Base-by-base conservation (phyloP, 2,329 filamentous ascomycete genomes). In the Westerdykella ornata region DNA sequence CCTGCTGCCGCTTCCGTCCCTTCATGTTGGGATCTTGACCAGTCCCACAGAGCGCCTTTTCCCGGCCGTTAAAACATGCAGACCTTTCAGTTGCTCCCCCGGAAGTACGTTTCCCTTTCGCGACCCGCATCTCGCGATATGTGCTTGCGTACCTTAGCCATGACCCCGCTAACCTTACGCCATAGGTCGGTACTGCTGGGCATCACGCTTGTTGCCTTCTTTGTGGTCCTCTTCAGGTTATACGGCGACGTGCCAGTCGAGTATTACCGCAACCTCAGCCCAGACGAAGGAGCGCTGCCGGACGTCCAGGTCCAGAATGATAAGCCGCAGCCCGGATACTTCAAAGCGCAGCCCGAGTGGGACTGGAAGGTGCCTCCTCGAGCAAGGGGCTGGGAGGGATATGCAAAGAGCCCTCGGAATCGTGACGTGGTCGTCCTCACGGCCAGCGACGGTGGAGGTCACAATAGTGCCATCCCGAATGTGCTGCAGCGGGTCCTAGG, bases 401-500 rank as follows among this genome's bases (percentile, higher is more conserved):
- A 52, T 48, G 53, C 47, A 46, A 60, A 48, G 44, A 56, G 40
- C 5, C 65, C 65, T 1, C 49, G 54, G 8, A 63, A 63, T 13
- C 48, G 56, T 8, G 59, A 68, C 31, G 52, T 68, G 13, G 50
- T 68, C 13, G 48, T 69, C n/a, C 49, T 69, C 41, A 67, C 65
- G 17, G 66, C 66, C 9, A 63, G 63, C 36, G 66, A 69, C 39
- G 66, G 66, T 20, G 61, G 61, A 40, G 66, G 66, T 28, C 66
- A 69, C 54, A 68, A 69, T 43, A 64, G 63, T 42, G 63, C 58
- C 5, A 68, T 68, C 37, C 53, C 58, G 19, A 60, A 67, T 31
- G 52, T 69, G 6, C 45, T 69, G 13, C 57, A 59, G 29, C 51
- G 55, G 5, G 57, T 65, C 6, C 51, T 56, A 8, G 47, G 55